Evolutionary conservation across 1,139 yeast species (phyloP).

Genomic region (Trichomonascaceae sp.): DNA sequence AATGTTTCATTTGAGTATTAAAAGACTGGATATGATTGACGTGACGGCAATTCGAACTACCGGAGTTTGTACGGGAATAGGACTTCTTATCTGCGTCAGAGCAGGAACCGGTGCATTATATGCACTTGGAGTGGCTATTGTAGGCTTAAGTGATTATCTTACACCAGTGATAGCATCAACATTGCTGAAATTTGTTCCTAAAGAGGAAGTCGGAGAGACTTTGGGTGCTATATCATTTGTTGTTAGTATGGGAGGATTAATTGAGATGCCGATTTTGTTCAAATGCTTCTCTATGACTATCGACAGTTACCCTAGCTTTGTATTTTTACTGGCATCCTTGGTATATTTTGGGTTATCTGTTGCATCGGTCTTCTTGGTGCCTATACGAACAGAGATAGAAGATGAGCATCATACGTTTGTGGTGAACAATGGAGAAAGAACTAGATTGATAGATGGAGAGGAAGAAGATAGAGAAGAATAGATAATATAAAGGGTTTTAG

Average conservation of each 20-base stretch:
- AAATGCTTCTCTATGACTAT: slow-evolving; percentile 27
- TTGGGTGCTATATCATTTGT: slow-evolving; percentile 30
- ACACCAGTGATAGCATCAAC: slow-evolving; percentile 46
- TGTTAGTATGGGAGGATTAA: slow-evolving; percentile 20
- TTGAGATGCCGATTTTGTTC: slow-evolving; percentile 27
- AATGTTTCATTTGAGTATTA: slow-evolving; percentile 22
- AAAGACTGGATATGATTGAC: slow-evolving; percentile 51
- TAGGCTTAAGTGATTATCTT: slow-evolving; percentile 41
- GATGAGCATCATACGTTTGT: neutral
- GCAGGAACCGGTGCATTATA: slow-evolving; percentile 27
- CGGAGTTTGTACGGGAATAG: slow-evolving; percentile 38
- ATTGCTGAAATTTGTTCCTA: slow-evolving; percentile 43
- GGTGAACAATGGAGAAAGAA: neutral
- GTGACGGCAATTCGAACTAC: slow-evolving; percentile 39
- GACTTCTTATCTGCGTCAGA: slow-evolving; percentile 36
- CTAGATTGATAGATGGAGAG: neutral
- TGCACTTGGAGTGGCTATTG: slow-evolving; percentile 29
- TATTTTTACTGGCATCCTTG: slow-evolving; percentile 21
- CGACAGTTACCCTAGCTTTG: slow-evolving; percentile 24
- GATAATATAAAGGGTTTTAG: no score
- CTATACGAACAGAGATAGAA: slow-evolving; percentile 1
- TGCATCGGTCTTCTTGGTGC: slow-evolving; percentile 5
- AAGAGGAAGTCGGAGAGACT: slow-evolving; percentile 28
- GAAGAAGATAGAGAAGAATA: neutral
- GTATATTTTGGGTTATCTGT: slow-evolving; percentile 15